Evolutionary conservation across 2,329 filamentous ascomycete genomes (phyloP).

Genomic region (Beauveria bassiana): DNA sequence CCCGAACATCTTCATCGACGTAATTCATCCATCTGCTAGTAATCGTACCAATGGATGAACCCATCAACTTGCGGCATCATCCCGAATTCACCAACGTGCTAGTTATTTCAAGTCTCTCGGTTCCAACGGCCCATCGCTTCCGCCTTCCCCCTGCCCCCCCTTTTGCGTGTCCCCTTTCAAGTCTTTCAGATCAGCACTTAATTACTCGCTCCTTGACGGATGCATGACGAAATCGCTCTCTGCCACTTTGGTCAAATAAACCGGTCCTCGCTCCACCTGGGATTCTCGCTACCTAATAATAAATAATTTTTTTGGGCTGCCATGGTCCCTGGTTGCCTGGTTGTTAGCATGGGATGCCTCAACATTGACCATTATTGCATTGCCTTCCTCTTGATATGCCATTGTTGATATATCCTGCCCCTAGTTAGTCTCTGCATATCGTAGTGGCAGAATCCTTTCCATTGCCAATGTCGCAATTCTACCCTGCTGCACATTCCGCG

Average conservation of each 20-base stretch:
- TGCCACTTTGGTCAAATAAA: neutral
- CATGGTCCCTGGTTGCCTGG: neutral
- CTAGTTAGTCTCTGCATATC: no score
- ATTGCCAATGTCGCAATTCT: no score
- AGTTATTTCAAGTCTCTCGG: neutral
- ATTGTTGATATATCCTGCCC: no score
- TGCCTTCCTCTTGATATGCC: no score
- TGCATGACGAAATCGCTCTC: slow-evolving; percentile 5
- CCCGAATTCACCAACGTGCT: neutral
- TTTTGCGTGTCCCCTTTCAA: neutral
- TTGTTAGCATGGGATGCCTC: neutral
- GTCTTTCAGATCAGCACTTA: neutral
- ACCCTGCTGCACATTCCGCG: no score
- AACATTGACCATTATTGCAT: no score
- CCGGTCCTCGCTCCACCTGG: neutral
- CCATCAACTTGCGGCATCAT: neutral
- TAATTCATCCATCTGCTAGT: neutral
- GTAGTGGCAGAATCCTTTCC: no score
- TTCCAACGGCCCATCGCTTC: neutral
- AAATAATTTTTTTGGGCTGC: neutral
- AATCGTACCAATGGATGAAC: no score
- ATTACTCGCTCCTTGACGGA: neutral
- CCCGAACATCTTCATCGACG: neutral
- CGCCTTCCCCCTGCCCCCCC: neutral
- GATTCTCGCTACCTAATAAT: neutral